Evolutionary conservation across 2,329 filamentous ascomycete species (phyloP).

Genomic region (Stagonosporopsis rhizophila): DNA sequence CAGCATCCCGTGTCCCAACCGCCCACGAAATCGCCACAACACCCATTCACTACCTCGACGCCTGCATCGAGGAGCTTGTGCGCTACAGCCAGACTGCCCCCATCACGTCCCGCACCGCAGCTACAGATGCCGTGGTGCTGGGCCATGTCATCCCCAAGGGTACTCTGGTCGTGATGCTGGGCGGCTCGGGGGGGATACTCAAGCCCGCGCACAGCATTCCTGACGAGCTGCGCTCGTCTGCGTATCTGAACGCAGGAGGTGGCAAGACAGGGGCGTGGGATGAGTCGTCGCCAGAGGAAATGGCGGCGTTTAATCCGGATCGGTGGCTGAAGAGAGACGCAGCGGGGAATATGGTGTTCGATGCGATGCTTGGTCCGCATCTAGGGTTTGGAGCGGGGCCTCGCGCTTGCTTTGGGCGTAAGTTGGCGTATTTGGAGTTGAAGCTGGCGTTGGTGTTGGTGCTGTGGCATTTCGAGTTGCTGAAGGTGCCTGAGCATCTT

Average conservation of each 20-base stretch:
- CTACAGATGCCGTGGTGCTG: conserved; percentile 51
- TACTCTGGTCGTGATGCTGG: conserved; percentile 44
- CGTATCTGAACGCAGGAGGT: conserved; percentile 31
- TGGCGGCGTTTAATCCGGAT: conserved; percentile 48
- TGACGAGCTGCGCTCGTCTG: conserved; percentile 39
- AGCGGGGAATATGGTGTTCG: conserved; percentile 20
- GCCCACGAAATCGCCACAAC: conserved; percentile 41
- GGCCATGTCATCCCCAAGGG: conserved; percentile 52
- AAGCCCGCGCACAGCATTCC: conserved; percentile 28
- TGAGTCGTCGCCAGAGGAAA: conserved; percentile 19
- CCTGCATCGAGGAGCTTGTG: conserved; percentile 51
- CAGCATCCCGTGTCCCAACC: conserved; percentile 31
- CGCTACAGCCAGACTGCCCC: conserved; percentile 41
- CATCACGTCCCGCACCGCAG: conserved; percentile 39
- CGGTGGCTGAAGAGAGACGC: conserved; percentile 49
- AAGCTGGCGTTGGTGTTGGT: conserved; percentile 35
- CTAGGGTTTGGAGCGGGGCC: conserved; percentile 36
- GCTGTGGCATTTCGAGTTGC: conserved; percentile 41
- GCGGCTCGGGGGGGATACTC: conserved; percentile 21
- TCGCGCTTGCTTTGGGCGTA: conserved; percentile 36
- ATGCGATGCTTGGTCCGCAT: conserved; percentile 31
- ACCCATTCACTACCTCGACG: conserved; percentile 53
- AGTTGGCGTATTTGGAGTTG: conserved; percentile 39
- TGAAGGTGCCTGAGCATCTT: conserved; percentile 27
- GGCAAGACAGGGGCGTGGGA: conserved; percentile 37